A percentile compares a stretch with the other conserved stretches of the same genome.
These are phyloP conservation scores for Dictyostelium brefeldianum DNA, from an alignment of 78 protist genomes.

Conservation along the genomic window DNA sequence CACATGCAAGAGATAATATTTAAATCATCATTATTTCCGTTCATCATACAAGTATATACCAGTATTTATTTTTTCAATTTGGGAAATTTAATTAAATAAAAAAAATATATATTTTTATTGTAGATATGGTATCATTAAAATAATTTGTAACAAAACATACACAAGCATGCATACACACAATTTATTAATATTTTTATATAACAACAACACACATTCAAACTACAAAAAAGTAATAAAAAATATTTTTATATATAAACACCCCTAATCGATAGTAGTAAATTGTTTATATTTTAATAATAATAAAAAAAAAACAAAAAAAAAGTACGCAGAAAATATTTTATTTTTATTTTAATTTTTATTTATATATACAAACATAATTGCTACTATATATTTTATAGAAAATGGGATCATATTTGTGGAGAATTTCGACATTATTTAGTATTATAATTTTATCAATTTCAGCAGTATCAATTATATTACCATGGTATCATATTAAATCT, in stretches of 20 bases:
- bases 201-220: background rate
- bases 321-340: background rate
- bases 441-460: constrained; percentile 18
- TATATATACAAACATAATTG: background rate
- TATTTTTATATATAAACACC: background rate
- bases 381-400: background rate
- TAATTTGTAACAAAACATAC: background rate
- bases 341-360: too few relatives aligned
- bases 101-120: too few relatives aligned
- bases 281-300: background rate
- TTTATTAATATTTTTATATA: background rate
- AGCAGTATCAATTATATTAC: background rate
- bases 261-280: background rate
- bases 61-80: too few relatives aligned
- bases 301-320: background rate
- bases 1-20: constrained; percentile 6
- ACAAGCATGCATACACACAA: too few relatives aligned
- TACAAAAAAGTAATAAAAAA: too few relatives aligned
- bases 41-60: background rate
- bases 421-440: background rate
- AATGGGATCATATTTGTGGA: constrained; percentile 20
- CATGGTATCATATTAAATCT: constrained; percentile 11
- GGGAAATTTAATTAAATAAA: too few relatives aligned
- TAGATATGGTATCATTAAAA: constrained; percentile 13
- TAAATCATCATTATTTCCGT: background rate